Evolutionary conservation across 164 flowering plant genomes (phyloP).

Genomic region (Nelumbo lutea): DNA sequence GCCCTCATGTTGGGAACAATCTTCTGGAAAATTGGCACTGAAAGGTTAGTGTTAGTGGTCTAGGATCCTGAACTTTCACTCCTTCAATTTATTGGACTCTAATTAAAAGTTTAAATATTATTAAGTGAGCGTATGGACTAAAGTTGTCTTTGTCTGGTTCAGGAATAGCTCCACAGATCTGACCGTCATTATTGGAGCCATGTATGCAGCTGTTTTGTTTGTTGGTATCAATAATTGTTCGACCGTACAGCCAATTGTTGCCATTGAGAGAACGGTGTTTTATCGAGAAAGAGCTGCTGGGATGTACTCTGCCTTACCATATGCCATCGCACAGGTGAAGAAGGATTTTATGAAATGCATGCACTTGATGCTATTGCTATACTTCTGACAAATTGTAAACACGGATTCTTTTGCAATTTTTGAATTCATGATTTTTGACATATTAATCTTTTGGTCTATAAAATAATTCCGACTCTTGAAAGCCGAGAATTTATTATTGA

Average conservation of each 20-base stretch:
- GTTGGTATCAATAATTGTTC: constrained; percentile 75
- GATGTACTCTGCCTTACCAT: constrained; percentile 91
- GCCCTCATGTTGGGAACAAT: constrained; percentile 76
- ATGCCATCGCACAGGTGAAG: constrained; percentile 82
- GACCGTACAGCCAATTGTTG: constrained; percentile 79
- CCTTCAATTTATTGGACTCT: background rate
- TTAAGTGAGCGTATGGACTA: background rate
- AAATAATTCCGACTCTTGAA: no score
- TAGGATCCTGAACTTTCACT: background rate
- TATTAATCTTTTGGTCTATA: no score
- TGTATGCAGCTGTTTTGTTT: constrained; percentile 76
- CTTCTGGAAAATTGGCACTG: constrained; percentile 75
- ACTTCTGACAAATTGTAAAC: background rate
- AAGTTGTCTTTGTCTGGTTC: constrained; percentile 11
- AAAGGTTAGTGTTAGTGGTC: constrained; percentile 32
- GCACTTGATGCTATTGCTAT: background rate
- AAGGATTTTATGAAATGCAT: background rate
- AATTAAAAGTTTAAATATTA: background rate
- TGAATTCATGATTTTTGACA: no score
- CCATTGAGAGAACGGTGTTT: constrained; percentile 83
- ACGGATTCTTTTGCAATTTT: no score
- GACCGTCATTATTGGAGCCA: constrained; percentile 66
- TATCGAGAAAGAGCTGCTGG: constrained; percentile 92
- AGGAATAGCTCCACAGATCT: constrained; percentile 60
- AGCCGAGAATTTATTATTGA: no score